Base-by-base conservation (phyloP, 768 basidiomycete genomes). In the Tulasnella sp. region DNA sequence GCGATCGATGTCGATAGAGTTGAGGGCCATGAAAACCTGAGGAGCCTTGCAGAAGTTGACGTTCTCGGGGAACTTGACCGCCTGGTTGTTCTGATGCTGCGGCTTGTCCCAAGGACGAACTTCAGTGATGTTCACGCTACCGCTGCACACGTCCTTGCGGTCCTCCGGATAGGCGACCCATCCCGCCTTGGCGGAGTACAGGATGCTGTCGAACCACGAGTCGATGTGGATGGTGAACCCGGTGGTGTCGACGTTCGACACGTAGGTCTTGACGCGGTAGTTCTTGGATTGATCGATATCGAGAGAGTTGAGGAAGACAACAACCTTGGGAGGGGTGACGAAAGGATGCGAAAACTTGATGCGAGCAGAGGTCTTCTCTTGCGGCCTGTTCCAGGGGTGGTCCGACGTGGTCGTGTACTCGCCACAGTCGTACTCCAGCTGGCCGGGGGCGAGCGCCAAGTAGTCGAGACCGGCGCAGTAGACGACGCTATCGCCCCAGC, bases 151-250 rank as follows among this genome's bases (percentile, higher is more conserved):
- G 44, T 47, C n/a, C 26, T 47, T 22, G n/a, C 59, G 16, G 32
- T 35, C 47, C 29, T 44, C 32, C 6, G 44, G 19, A 7, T 32
- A 42, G 5, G 17, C 22, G 35, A 62, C 22, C 69, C 69, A 70
- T 9, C 16, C 3, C 19, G 37, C 29, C 22, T 6, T 39, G 63
- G 34, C 32, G 5, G 22, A 19, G 29, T 9, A 39, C 17, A 64
- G 32, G 9, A 19, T 64, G 34, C 22, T 64, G 32, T 64, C 29
- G 32, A 14, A 17, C 72, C 72, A 73, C 22, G 5, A 36, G 32
- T 73, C 72, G 37, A 73, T 67, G 52, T 69, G 72, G 37, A 67
- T 70, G 19, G 69, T 44, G 22, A 73, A 29, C 19, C 67, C 72
- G 12, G 16, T 71, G 11, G 3, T 17, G 29, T 26, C 22, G 35